phyloP scores from a whole-genome alignment of 805 yeast species.

The Jamesozyma spencerorum region DNA sequence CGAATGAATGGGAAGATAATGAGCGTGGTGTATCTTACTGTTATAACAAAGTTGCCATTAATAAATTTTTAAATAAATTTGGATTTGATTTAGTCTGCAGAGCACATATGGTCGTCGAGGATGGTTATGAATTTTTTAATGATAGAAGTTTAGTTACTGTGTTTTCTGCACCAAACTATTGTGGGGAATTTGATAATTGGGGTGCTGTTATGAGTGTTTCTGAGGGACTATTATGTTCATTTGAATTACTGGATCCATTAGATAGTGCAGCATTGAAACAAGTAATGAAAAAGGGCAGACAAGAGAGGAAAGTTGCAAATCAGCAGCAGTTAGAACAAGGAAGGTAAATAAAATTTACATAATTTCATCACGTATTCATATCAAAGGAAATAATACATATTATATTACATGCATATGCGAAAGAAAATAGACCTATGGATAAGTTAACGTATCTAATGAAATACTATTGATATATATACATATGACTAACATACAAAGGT shows the following conservation, averaged over 20 bases:
- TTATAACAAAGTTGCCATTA: slow-evolving; percentile 67
- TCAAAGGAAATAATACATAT: too few relatives aligned
- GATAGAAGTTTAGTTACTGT: slow-evolving; percentile 68
- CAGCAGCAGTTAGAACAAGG: slow-evolving; percentile 20
- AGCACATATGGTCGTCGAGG: slow-evolving; percentile 87
- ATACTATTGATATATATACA: too few relatives aligned
- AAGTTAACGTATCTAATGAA: too few relatives aligned
- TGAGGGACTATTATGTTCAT: slow-evolving; percentile 85
- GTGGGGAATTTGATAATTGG: slow-evolving; percentile 63
- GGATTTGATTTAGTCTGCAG: slow-evolving; percentile 70
- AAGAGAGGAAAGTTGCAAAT: slow-evolving; percentile 64
- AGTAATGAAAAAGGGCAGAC: slow-evolving; percentile 88
- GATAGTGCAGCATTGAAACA: slow-evolving; percentile 89
- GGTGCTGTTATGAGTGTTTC: slow-evolving; percentile 97
- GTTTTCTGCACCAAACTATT: slow-evolving; percentile 70
- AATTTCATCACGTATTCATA: too few relatives aligned
- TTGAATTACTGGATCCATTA: slow-evolving; percentile 87
- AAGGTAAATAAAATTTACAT: too few relatives aligned
- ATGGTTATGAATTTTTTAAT: slow-evolving; percentile 76
- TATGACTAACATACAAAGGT: neutral
- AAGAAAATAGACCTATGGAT: too few relatives aligned
- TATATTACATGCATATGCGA: too few relatives aligned
- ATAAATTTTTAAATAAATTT: slow-evolving; percentile 53
- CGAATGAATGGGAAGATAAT: slow-evolving; percentile 64
- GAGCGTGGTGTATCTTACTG: slow-evolving; percentile 79